Conservation (phyloP, 2,329 filamentous ascomycete genomes). For the Apiospora saccharicola region DNA sequence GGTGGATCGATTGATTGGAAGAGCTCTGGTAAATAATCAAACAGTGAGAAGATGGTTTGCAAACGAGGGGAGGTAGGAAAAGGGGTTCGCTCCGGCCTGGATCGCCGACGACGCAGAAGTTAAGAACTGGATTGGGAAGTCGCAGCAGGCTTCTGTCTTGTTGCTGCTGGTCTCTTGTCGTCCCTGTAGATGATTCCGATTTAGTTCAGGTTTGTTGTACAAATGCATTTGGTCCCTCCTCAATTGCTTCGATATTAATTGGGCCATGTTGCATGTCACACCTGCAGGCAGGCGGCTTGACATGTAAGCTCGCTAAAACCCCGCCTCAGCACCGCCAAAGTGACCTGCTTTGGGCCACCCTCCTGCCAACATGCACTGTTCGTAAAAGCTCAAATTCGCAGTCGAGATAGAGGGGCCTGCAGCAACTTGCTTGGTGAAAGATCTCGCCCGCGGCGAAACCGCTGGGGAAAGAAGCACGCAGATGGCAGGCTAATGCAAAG, state of each 20-base stretch:
- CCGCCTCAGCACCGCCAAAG: not conserved
- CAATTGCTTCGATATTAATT: not conserved
- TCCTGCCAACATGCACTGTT: not conserved
- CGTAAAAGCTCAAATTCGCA: not conserved
- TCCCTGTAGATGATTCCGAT: not conserved
- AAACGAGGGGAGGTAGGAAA: not conserved
- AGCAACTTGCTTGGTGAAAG: not conserved
- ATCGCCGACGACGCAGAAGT: not conserved
- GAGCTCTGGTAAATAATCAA: not conserved
- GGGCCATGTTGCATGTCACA: not conserved
- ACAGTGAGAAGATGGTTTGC: not conserved
- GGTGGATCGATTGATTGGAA: not conserved
- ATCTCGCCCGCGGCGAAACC: not conserved
- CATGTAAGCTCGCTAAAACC: slow-evolving; percentile 3
- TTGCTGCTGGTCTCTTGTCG: not conserved
- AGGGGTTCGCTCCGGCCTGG: not conserved
- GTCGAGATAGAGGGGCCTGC: not conserved
- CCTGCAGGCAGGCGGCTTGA: not conserved
- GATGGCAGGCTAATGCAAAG: not conserved
- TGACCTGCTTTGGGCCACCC: not conserved
- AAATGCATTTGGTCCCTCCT: not conserved
- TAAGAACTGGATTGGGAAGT: not conserved
- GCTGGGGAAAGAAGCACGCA: not conserved
- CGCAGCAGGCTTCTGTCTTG: not conserved
- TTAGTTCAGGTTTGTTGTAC: not conserved